Percentiles rank a stretch among this genome's conserved stretches.
These are phyloP conservation scores for Mycena galopus DNA, from an alignment of 768 basidiomycete genomes.

Conservation along the genomic window DNA sequence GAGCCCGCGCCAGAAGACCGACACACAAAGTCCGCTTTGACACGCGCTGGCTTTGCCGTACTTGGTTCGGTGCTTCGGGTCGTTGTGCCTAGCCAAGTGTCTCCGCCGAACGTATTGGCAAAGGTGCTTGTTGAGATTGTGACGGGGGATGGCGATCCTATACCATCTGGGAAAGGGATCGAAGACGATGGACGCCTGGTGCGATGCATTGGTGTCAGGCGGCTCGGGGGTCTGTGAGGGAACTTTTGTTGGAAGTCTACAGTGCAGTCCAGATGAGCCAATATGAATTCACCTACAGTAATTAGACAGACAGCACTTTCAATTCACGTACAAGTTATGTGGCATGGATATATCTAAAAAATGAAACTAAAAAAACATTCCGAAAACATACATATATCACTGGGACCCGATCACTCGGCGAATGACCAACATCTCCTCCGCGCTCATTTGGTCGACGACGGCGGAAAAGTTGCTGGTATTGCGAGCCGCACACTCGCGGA, in stretches of 20 bases:
- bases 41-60: background rate
- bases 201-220: slow-evolving; percentile 21
- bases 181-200: slow-evolving; percentile 38
- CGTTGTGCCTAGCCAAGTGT: slow-evolving; percentile 27
- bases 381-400: background rate
- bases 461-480: slow-evolving; percentile 74
- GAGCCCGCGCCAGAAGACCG: slow-evolving; percentile 19
- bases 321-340: background rate
- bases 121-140: slow-evolving; percentile 39
- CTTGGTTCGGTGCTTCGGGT: background rate
- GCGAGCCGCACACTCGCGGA: slow-evolving; percentile 74
- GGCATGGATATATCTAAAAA: background rate
- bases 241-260: too few relatives aligned
- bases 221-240: slow-evolving; percentile 5
- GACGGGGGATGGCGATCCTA: slow-evolving; percentile 40
- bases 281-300: too few relatives aligned
- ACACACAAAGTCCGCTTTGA: background rate
- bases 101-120: slow-evolving; percentile 38
- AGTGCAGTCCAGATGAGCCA: too few relatives aligned
- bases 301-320: too few relatives aligned
- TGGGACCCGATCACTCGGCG: slow-evolving; percentile 56
- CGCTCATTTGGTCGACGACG: slow-evolving; percentile 73
- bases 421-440: slow-evolving; percentile 81
- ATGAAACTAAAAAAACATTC: background rate
- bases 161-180: slow-evolving; percentile 38